Evolutionary conservation across 2,329 filamentous ascomycete species (phyloP).

Genomic region (Karstenula rhodostoma): DNA sequence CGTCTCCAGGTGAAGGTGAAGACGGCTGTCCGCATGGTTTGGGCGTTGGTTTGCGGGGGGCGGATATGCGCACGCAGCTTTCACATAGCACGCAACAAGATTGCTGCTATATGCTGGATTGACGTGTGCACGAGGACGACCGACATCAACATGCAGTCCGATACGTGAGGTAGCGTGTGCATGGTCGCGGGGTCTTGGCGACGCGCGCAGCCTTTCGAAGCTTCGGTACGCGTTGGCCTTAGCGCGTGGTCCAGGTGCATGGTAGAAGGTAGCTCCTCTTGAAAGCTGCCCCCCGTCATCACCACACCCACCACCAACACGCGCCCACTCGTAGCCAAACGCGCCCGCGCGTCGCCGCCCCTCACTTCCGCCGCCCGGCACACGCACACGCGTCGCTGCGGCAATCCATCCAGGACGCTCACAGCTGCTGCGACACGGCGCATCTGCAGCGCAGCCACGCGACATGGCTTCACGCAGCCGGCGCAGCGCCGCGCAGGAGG

Average conservation of each 20-base stretch:
- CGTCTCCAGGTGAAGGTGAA: background rate
- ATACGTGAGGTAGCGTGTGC: background rate
- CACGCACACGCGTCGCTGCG: slow-evolving; percentile 10
- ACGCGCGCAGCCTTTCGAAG: slow-evolving; percentile 4
- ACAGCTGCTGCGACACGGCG: slow-evolving; percentile 8
- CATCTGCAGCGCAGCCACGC: slow-evolving; percentile 37
- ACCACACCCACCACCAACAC: slow-evolving; percentile 20
- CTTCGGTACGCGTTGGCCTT: slow-evolving; percentile 15
- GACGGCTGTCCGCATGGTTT: background rate
- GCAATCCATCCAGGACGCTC: background rate
- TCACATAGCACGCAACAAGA: background rate
- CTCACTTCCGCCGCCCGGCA: background rate
- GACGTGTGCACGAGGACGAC: background rate
- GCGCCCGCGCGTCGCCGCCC: slow-evolving; percentile 19
- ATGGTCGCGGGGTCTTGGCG: background rate
- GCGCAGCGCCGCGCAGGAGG: slow-evolving; percentile 46
- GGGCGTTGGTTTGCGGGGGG: background rate
- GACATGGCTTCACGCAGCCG: slow-evolving; percentile 51
- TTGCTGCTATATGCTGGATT: background rate
- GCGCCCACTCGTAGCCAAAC: no score
- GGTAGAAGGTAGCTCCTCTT: slow-evolving; percentile 18
- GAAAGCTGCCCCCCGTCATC: slow-evolving; percentile 14
- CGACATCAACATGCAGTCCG: background rate
- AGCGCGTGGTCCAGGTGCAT: slow-evolving; percentile 17
- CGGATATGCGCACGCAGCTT: background rate